Evolutionary conservation across 331 rosid genomes (phyloP).

Genomic region (Acacia concinna): DNA sequence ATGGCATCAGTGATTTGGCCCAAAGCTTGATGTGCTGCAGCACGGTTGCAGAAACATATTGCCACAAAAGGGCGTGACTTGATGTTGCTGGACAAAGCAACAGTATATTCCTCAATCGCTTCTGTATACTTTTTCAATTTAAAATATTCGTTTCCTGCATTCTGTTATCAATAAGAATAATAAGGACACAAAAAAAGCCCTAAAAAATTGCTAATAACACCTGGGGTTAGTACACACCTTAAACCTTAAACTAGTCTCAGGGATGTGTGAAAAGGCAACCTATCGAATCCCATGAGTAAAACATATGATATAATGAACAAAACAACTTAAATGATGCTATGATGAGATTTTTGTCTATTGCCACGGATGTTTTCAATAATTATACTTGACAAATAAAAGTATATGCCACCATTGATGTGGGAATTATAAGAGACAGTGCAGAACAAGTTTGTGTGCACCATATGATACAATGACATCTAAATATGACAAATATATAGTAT

Average conservation of each 20-base stretch:
- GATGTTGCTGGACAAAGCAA: constrained; percentile 67
- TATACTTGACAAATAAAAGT: constrained; percentile 21
- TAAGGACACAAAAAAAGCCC: constrained; percentile 6
- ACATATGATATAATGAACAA: constrained; percentile 2
- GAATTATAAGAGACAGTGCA: constrained; percentile 7
- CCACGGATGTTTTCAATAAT: constrained; percentile 1
- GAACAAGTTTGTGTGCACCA: background rate
- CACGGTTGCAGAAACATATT: constrained; percentile 90
- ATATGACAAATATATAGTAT: constrained; percentile 14
- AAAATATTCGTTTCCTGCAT: constrained; percentile 81
- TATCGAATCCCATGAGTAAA: background rate
- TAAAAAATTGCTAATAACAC: constrained; percentile 12
- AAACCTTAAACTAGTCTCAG: constrained; percentile 25
- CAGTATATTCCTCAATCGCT: constrained; percentile 79
- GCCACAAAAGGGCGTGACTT: constrained; percentile 85
- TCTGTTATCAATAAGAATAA: constrained; percentile 52
- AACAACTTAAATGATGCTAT: constrained; percentile 24
- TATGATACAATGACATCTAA: constrained; percentile 23
- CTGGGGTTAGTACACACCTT: constrained; percentile 21
- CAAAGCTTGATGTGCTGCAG: constrained; percentile 92
- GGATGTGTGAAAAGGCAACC: constrained; percentile 9
- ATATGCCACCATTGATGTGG: background rate
- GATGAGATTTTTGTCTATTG: constrained; percentile 14
- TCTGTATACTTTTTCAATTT: constrained; percentile 61
- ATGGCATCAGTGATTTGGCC: constrained; percentile 91